A percentile compares a stretch with the other conserved stretches of the same genome.
Conservation (phyloP, 192 early-diverging fungal species). For the Ambispora gerdemannii region DNA sequence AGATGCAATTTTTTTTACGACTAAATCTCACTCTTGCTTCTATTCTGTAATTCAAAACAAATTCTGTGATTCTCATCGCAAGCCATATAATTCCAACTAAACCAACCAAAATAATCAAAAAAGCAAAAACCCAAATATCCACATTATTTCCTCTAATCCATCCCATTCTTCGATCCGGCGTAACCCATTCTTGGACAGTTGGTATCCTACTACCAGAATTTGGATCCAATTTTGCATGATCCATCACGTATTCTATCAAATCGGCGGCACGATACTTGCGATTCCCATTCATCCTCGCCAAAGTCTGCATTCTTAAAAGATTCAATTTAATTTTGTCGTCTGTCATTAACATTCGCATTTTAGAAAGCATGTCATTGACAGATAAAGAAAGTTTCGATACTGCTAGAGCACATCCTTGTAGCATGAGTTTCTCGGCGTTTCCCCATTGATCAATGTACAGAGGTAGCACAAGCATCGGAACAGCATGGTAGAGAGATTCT, state of each 20-base stretch:
- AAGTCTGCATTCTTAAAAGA: constrained; percentile 17
- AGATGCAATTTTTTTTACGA: too few relatives aligned
- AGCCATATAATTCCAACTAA: too few relatives aligned
- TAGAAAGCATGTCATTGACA: constrained; percentile 4
- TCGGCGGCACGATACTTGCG: constrained; percentile 22
- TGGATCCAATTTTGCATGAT: background rate
- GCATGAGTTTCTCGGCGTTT: constrained; percentile 27
- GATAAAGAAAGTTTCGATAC: background rate
- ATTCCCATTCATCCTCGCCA: constrained; percentile 26
- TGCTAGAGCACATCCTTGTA: constrained; percentile 1
- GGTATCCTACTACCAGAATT: background rate
- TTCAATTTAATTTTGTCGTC: constrained; percentile 3
- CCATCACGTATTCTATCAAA: constrained; percentile 20
- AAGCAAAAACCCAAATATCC: too few relatives aligned
- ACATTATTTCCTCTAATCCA: constrained; percentile 24
- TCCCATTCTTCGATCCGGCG: constrained; percentile 27
- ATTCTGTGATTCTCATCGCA: too few relatives aligned
- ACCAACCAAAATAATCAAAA: too few relatives aligned
- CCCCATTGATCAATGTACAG: constrained; percentile 33
- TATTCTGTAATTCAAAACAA: too few relatives aligned
- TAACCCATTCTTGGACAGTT: constrained; percentile 19
- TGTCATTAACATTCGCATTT: constrained; percentile 1
- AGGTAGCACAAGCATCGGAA: constrained; percentile 32
- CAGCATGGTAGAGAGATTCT: constrained; percentile 35
- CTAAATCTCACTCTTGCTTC: too few relatives aligned